Evolutionary conservation across 177 flowering plant genomes (phyloP).

Genomic region (Vitis hybrid): DNA sequence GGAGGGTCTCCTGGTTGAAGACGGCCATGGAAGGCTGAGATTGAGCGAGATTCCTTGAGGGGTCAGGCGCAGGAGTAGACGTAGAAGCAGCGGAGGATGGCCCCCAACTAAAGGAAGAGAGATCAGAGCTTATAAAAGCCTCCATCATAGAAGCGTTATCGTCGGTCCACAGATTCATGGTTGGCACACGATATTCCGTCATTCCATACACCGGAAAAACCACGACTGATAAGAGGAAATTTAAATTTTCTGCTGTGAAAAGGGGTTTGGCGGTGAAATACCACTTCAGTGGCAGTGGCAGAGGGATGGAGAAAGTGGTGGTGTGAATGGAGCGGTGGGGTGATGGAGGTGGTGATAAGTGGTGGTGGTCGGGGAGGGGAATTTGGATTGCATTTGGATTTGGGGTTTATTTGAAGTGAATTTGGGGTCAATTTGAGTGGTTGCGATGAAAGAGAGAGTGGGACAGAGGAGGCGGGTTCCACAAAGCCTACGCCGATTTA

Average conservation of each 20-base stretch:
- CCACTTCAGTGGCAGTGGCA: background rate
- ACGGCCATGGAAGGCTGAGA: constrained; percentile 8
- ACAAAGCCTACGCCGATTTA: constrained; percentile 18
- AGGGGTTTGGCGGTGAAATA: background rate
- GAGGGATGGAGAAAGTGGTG: background rate
- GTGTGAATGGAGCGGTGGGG: background rate
- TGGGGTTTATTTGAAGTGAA: constrained; percentile 21
- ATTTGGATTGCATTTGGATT: constrained; percentile 23
- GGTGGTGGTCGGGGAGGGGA: background rate
- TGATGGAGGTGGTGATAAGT: background rate
- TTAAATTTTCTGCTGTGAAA: too few species aligned
- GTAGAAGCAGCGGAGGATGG: constrained; percentile 37
- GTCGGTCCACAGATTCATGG: constrained; percentile 76
- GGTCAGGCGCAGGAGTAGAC: constrained; percentile 10
- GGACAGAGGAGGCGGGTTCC: constrained; percentile 6
- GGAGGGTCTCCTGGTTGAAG: constrained; percentile 74
- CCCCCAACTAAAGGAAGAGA: constrained; percentile 40
- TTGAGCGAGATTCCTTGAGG: background rate
- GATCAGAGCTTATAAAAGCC: constrained; percentile 66
- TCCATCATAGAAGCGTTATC: constrained; percentile 81
- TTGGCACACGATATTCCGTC: constrained; percentile 47
- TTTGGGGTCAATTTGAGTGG: constrained; percentile 14
- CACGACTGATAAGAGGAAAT: too few species aligned
- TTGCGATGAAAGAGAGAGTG: background rate
- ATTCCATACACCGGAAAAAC: constrained; percentile 16